A percentile compares a stretch with the other conserved stretches of the same genome.
Evolutionary conservation across 2,329 filamentous ascomycete genomes (phyloP).

Genomic region (Aspergillus texensis): DNA sequence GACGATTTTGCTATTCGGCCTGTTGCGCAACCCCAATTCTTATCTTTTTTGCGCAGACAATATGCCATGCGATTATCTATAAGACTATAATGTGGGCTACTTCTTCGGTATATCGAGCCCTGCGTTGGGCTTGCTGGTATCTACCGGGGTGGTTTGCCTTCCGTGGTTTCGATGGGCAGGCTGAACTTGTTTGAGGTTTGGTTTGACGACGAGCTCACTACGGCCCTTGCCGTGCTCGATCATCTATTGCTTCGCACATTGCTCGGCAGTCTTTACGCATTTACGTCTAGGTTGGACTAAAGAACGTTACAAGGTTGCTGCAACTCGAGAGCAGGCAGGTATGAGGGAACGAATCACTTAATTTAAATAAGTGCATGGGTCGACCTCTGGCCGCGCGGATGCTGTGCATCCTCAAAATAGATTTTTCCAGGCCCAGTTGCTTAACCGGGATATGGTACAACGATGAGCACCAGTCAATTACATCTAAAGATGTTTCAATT

Average conservation of each 20-base stretch:
- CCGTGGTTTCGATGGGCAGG: background rate
- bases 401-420: background rate
- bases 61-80: background rate
- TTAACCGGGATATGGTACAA: background rate
- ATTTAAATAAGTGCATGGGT: background rate
- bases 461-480: too few relatives aligned
- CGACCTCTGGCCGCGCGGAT: background rate
- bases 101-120: background rate
- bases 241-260: background rate
- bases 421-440: background rate
- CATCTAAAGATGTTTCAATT: background rate
- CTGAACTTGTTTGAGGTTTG: background rate
- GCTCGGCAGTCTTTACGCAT: background rate
- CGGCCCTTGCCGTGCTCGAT: background rate
- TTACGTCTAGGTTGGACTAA: background rate
- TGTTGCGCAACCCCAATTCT: background rate
- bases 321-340: background rate
- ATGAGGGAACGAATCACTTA: background rate
- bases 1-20: background rate
- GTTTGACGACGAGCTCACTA: background rate
- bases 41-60: background rate
- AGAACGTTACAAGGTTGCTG: background rate
- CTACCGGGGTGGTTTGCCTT: background rate
- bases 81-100: background rate
- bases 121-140: background rate